Evolutionary conservation across 1,139 yeast genomes (phyloP).

Genomic region (Yamadazyma dendronema): DNA sequence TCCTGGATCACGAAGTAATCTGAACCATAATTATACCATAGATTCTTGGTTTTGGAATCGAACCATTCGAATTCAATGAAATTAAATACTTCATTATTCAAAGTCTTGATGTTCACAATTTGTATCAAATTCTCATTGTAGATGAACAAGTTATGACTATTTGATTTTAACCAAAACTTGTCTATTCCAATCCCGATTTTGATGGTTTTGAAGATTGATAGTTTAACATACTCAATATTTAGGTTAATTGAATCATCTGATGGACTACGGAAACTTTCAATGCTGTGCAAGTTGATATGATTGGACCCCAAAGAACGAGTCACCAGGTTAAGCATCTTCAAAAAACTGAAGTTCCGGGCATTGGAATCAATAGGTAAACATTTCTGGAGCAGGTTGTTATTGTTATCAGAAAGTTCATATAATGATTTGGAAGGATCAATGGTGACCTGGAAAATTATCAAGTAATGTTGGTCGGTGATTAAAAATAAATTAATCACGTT

Average conservation of each 20-base stretch:
- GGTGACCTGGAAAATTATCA: conserved; percentile 35
- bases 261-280: conserved; percentile 36
- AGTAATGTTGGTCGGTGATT: conserved; percentile 29
- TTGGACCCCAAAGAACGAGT: conserved; percentile 30
- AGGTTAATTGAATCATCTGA: conserved; percentile 29
- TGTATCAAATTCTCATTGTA: conserved; percentile 31
- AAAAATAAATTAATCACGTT: conserved; percentile 32
- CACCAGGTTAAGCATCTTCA: conserved; percentile 34
- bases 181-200: conserved; percentile 35
- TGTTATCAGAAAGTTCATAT: conserved; percentile 29
- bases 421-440: conserved; percentile 31
- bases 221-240: conserved; percentile 27
- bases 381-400: conserved; percentile 27
- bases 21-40: conserved; percentile 19
- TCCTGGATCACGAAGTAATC: conserved; percentile 34
- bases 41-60: conserved; percentile 18
- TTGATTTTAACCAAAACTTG: conserved; percentile 37
- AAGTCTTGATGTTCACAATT: conserved; percentile 32
- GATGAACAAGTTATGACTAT: conserved; percentile 38
- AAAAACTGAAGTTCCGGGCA: conserved; percentile 16
- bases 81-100: conserved; percentile 29
- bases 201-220: conserved; percentile 33
- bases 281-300: conserved; percentile 32
- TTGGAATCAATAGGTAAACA: conserved; percentile 25
- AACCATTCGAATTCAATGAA: conserved; percentile 35